These are phyloP conservation scores for Coemansia nantahalensis DNA, from an alignment of 192 early-diverging fungal genomes.

Conservation along the genomic window DNA sequence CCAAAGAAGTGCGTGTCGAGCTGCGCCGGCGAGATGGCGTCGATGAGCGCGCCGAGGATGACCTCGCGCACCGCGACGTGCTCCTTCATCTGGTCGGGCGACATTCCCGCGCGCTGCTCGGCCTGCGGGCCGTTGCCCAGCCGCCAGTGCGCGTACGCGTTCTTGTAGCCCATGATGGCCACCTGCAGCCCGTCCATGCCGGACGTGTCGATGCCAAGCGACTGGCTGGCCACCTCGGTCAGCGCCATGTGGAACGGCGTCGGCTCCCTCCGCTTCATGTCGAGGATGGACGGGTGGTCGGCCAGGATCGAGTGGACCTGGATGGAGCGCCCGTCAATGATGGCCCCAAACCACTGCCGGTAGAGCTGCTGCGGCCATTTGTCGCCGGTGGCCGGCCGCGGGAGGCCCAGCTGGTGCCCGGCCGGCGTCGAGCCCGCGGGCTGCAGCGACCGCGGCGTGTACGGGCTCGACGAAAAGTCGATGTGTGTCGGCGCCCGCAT, in stretches of 20 bases:
- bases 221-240: slow-evolving; percentile 46
- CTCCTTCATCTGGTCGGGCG: slow-evolving; percentile 49
- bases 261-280: slow-evolving; percentile 51
- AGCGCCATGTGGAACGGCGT: slow-evolving; percentile 54
- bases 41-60: slow-evolving; percentile 52
- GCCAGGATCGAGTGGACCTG: slow-evolving; percentile 52
- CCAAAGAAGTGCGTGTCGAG: slow-evolving; percentile 55
- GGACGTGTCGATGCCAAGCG: slow-evolving; percentile 54
- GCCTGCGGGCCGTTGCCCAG: slow-evolving; percentile 44
- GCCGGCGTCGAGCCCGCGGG: slow-evolving; percentile 4
- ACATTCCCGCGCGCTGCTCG: slow-evolving; percentile 46
- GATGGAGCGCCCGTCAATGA: slow-evolving; percentile 52
- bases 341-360: slow-evolving; percentile 55
- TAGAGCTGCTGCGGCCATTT: slow-evolving; percentile 37
- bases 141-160: slow-evolving; percentile 53
- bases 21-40: slow-evolving; percentile 48
- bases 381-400: slow-evolving; percentile 4
- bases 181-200: slow-evolving; percentile 57
- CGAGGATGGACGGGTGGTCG: slow-evolving; percentile 45
- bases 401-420: slow-evolving; percentile 4
- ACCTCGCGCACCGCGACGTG: slow-evolving; percentile 50
- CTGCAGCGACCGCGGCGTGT: slow-evolving; percentile 31
- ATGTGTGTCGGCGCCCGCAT: slow-evolving; percentile 53
- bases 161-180: slow-evolving; percentile 55
- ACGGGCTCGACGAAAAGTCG: slow-evolving; percentile 41